phyloP scores from a whole-genome alignment of 108 stramenopile species.

The Fragilaria crotonensis region DNA sequence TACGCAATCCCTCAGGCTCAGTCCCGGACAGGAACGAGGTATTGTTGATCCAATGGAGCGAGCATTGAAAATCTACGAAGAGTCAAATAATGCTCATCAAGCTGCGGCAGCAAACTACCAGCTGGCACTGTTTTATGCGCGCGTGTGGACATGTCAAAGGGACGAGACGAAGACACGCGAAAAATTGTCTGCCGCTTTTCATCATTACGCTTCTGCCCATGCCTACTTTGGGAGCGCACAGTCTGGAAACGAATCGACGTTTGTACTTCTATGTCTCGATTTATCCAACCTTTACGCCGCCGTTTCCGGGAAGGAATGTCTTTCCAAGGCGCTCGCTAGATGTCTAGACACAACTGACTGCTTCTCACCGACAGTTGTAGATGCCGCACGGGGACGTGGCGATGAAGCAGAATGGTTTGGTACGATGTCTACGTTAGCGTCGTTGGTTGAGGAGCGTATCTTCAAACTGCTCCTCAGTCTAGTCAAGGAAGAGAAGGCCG shows the following conservation, averaged over 20 bases:
- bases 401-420: conserved; percentile 36
- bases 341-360: conserved; percentile 65
- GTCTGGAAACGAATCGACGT: conserved; percentile 64
- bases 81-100: conserved; percentile 61
- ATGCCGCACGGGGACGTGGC: conserved; percentile 10
- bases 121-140: conserved; percentile 64
- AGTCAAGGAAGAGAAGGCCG: conserved; percentile 51
- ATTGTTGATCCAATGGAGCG: conserved; percentile 77
- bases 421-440: conserved; percentile 59
- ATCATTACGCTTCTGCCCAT: conserved; percentile 57
- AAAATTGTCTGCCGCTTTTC: conserved; percentile 67
- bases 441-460: conserved; percentile 55
- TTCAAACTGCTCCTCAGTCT: conserved; percentile 60
- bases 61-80: conserved; percentile 64
- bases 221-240: conserved; percentile 44
- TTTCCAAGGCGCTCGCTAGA: conserved; percentile 46
- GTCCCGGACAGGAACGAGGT: conserved; percentile 64
- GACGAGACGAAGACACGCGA: conserved; percentile 72
- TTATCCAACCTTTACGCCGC: conserved; percentile 66
- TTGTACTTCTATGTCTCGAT: conserved; percentile 72
- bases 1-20: conserved; percentile 38
- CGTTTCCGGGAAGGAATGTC: conserved; percentile 61
- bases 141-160: conserved; percentile 78
- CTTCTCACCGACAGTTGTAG: conserved; percentile 34
- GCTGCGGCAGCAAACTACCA: conserved; percentile 84